Base-by-base conservation (phyloP, 768 basidiomycete species). In the Hygrophoropsis aurantiaca region DNA sequence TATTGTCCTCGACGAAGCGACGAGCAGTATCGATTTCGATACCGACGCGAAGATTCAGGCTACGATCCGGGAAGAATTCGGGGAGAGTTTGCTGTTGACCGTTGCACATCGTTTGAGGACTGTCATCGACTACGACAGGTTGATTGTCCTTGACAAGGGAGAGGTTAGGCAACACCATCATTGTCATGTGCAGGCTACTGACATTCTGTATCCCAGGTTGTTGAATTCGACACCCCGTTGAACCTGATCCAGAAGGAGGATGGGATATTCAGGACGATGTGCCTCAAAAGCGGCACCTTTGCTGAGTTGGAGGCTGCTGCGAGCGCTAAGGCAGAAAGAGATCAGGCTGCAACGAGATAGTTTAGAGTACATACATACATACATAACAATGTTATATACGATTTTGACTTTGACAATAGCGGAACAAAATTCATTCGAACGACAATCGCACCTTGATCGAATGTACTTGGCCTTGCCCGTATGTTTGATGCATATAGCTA, bases 21-120 rank as follows among this genome's bases (percentile, higher is more conserved):
- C 89, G 6, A 89, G 86, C 50, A 89, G 87, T 57, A 90, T 92
- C 47, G 88, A 91, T 60, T 87, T 92, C 56, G 84, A 81, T 11
- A 92, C 93, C 34, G 94, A 94, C 56, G 79, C 87, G 7, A 93
- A 92, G 68, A 95, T 95, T 47, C 93, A 95, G 61, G 73, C 80
- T 23, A 87, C 92, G 1, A 94, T 97, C 40, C 74, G 92, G 5
- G 84, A 87, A 55, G 90, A 95, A 57, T 95, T 95, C 60, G 80
- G 73, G 5, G 75, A 81, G 35, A 87, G 84, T 7, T 68, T 92
- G 34, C 64, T 93, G 37, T 61, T 94, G 40, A 90, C 87, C 4
- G 66, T 90, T 42, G 87, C 87, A 0, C 87, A 90, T 64, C 77
- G 89, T 34, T 66, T 90, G 48, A 75, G 79, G 44, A 90, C 88